A percentile compares a stretch with the other conserved stretches of the same genome.
Conservation (phyloP, 2,329 filamentous ascomycete genomes). For the Fusarium siculi region DNA sequence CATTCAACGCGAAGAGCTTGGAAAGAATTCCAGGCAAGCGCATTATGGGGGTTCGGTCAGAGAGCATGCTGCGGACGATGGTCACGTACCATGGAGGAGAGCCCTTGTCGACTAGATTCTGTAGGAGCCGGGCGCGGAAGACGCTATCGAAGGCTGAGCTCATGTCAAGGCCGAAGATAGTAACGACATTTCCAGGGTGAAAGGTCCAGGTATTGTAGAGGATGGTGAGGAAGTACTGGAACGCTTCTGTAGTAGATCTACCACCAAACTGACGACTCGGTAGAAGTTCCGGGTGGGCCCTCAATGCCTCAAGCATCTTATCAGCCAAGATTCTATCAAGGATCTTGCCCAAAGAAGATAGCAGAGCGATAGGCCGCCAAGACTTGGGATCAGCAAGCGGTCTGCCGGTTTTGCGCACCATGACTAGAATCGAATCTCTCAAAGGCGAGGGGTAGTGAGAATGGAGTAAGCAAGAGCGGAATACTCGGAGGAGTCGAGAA, state of each 20-base stretch:
- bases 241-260: background rate
- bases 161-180: background rate
- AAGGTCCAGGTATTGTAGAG: background rate
- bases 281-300: background rate
- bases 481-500: background rate
- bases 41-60: background rate
- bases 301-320: background rate
- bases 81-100: background rate
- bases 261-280: background rate
- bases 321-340: background rate
- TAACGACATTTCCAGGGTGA: background rate
- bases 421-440: background rate
- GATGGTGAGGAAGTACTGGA: background rate
- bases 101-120: background rate
- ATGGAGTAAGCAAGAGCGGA: background rate
- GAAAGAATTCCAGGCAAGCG: background rate
- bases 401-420: background rate
- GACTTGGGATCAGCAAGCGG: background rate
- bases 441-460: background rate
- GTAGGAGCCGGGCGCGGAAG: background rate
- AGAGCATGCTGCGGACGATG: background rate
- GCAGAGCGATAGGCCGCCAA: background rate
- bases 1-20: rapidly evolving
- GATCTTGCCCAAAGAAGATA: background rate
- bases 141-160: background rate